Conservation (phyloP, 1,284 basidiomycete genomes). For the Porodaedalea pini region DNA sequence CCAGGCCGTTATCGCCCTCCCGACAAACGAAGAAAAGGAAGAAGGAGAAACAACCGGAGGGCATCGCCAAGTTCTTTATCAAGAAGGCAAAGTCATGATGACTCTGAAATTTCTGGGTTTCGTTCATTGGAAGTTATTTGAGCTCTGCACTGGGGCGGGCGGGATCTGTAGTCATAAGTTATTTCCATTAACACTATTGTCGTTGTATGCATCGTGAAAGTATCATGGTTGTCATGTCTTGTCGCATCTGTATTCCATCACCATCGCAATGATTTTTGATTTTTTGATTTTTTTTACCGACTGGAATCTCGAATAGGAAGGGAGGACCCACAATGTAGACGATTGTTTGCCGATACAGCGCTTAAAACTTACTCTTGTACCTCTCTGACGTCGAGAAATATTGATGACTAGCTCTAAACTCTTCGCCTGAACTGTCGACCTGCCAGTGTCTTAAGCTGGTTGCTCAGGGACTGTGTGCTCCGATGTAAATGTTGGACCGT, state of each 20-base stretch:
- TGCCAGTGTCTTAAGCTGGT: neutral
- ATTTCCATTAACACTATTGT: neutral
- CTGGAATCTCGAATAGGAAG: neutral
- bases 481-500: neutral
- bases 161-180: neutral
- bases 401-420: neutral
- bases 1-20: conserved; percentile 14
- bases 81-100: conserved; percentile 27
- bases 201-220: neutral
- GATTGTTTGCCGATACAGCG: too few species aligned
- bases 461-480: neutral
- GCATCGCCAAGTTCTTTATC: conserved; percentile 77
- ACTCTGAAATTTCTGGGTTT: too few species aligned
- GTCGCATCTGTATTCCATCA: conserved; percentile 3
- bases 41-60: conserved; percentile 40
- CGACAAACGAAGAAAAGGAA: conserved; percentile 39
- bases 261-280: too few species aligned
- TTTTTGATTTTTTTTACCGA: neutral
- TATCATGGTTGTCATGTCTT: conserved; percentile 1
- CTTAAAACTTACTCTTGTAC: neutral
- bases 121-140: neutral
- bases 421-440: neutral
- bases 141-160: too few species aligned
- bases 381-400: neutral
- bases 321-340: neutral